Conservation (phyloP, 2,329 filamentous ascomycete species). For the Xylaria hypoxylon region DNA sequence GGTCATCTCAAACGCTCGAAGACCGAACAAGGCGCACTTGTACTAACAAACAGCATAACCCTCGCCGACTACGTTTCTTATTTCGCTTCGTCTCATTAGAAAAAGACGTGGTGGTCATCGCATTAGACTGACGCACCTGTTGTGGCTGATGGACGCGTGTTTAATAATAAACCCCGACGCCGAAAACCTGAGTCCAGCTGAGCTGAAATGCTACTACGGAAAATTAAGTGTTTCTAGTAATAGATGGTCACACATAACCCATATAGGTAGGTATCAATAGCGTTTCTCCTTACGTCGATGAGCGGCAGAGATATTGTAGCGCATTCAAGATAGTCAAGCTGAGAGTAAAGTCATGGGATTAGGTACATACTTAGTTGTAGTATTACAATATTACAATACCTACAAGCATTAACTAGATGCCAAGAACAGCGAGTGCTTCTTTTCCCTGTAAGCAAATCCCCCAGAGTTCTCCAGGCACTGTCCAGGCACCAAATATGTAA, state of each 20-base stretch:
- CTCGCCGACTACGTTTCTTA: slow-evolving; percentile 2
- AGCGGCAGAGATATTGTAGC: slow-evolving; percentile 8
- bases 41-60: background rate
- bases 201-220: slow-evolving; percentile 40
- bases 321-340: slow-evolving; percentile 5
- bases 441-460: slow-evolving; percentile 5
- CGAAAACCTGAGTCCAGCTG: slow-evolving; percentile 18
- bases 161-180: slow-evolving; percentile 24
- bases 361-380: slow-evolving; percentile 7
- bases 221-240: slow-evolving; percentile 31
- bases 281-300: slow-evolving; percentile 5
- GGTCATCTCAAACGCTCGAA: slow-evolving; percentile 22
- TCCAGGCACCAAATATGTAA: slow-evolving; percentile 8
- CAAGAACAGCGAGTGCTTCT: background rate
- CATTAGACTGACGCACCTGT: slow-evolving; percentile 22
- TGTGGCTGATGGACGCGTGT: slow-evolving; percentile 33
- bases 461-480: slow-evolving; percentile 5
- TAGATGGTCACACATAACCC: slow-evolving; percentile 11
- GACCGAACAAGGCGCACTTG: slow-evolving; percentile 22
- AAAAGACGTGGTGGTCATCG: slow-evolving; percentile 20
- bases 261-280: slow-evolving; percentile 13
- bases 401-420: slow-evolving; percentile 3
- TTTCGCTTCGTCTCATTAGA: slow-evolving; percentile 22
- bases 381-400: slow-evolving; percentile 2
- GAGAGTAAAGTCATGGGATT: background rate